Base-by-base conservation (phyloP, 2,329 filamentous ascomycete genomes). In the Aspergillus felis region DNA sequence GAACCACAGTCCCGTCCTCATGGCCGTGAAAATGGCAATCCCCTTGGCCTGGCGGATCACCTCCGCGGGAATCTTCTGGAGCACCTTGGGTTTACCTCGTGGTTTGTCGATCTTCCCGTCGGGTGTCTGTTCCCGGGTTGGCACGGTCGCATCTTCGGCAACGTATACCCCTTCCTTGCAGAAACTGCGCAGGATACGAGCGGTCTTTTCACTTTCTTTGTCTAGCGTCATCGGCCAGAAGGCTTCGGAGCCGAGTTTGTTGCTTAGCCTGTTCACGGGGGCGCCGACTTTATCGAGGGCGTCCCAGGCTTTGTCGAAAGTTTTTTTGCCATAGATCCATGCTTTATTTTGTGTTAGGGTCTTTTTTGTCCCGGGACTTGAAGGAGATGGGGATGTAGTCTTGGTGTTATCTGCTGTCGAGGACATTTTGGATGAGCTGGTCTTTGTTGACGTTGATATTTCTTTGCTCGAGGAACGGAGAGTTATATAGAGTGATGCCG, bases 11-110 rank as follows among this genome's bases (percentile, higher is more conserved):
- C 92, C 92, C 20, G 90, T 92, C 57, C 92, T 86, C 91, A 97
- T 95, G 27, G 91, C 95, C 0, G 92, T 96, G 77, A 97, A 97
- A 62, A 97, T 89, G 53, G 91, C 92, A 56, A 97, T 82, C 9
- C 91, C 92, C 64, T 93, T 91, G 22, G 92, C 92, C 77, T 95
- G 90, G 68, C 89, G 85, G 65, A 97, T 91, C 56, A 96, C 90
- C 68, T 88, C 84, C 57, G 87, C 79, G 0, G 92, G 92, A 32
- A 97, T 96, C 77, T 91, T 94, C 76, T 92, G 90, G 53, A 90
- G 71, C 51, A 87, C 81, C 65, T 76, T 80, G 62, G 87, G 86
- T 67, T 84, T 86, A 56, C 81, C 80, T 72, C 84, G 78, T 61
- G 83, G 82, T 5, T 75, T 76, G 54, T 81, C 78, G 54, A 69